Conservation (phyloP, 768 basidiomycete genomes). For the Dictyophora rubrovolvata region DNA sequence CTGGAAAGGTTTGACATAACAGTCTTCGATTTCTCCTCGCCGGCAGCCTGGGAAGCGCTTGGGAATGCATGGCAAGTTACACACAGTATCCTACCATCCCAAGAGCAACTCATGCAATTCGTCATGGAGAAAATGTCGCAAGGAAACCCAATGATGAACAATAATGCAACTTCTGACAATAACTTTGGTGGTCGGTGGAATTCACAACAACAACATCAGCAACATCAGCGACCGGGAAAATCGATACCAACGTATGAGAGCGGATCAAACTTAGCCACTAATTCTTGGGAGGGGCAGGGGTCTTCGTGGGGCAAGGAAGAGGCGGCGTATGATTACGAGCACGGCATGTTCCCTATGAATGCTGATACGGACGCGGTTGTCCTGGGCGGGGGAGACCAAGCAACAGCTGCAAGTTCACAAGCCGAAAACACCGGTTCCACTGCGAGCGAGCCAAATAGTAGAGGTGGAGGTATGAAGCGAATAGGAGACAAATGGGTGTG, state of each 20-base stretch:
- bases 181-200: neutral
- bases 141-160: neutral
- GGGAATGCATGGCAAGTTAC: slow-evolving; percentile 69
- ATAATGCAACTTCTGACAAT: neutral
- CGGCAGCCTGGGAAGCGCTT: slow-evolving; percentile 72
- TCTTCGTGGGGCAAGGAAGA: slow-evolving; percentile 14
- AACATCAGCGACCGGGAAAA: slow-evolving; percentile 5
- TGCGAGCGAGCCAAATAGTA: slow-evolving; percentile 14
- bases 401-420: neutral
- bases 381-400: slow-evolving; percentile 37
- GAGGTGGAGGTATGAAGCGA: slow-evolving; percentile 51
- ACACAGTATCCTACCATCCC: slow-evolving; percentile 56
- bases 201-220: neutral
- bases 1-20: slow-evolving; percentile 61
- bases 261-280: slow-evolving; percentile 5
- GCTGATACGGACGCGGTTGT: slow-evolving; percentile 48
- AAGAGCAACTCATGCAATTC: slow-evolving; percentile 70
- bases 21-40: slow-evolving; percentile 63
- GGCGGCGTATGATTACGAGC: slow-evolving; percentile 24
- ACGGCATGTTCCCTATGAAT: slow-evolving; percentile 21
- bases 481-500: slow-evolving; percentile 60
- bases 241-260: slow-evolving; percentile 9
- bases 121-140: slow-evolving; percentile 30
- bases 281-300: slow-evolving; percentile 26
- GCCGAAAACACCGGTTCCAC: neutral